Percentiles rank a stretch among this genome's conserved stretches.
phyloP scores from a whole-genome alignment of 306 rosid genomes.

The Macrotyloma uniflorum region DNA sequence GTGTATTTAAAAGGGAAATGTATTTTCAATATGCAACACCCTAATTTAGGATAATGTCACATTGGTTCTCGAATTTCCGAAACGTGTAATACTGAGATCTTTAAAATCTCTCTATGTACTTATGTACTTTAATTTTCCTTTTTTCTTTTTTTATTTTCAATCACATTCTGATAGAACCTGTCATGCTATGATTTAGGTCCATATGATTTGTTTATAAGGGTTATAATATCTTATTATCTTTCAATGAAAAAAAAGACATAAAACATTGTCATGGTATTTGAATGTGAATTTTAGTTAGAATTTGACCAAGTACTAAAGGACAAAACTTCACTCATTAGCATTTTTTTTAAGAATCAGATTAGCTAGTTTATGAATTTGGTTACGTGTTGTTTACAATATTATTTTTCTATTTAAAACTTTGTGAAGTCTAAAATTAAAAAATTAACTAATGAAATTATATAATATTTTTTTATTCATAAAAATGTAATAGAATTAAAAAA shows the following conservation, averaged over 20 bases:
- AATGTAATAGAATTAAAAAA: no score
- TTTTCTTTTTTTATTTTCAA: not conserved
- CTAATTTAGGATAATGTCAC: not conserved
- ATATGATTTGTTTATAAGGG: not conserved
- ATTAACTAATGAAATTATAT: no score
- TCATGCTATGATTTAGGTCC: not conserved
- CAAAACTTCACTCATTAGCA: not conserved
- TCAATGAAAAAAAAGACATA: not conserved
- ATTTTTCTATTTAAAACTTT: no score
- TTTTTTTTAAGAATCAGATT: not conserved
- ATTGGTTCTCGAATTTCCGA: not conserved
- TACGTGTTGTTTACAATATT: no score
- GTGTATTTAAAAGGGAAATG: not conserved
- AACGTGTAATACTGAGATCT: conserved; percentile 1
- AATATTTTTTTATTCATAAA: no score
- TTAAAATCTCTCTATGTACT: not conserved
- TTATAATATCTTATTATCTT: not conserved
- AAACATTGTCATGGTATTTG: not conserved
- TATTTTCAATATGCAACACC: not conserved
- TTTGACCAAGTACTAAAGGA: not conserved
- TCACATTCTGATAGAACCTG: not conserved
- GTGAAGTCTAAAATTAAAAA: no score
- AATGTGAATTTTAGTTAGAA: not conserved
- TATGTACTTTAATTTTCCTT: not conserved
- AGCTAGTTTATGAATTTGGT: no score